These are phyloP conservation scores for Globisporangium barbulae DNA, from an alignment of 352 stramenopile genomes.

Conservation along the genomic window DNA sequence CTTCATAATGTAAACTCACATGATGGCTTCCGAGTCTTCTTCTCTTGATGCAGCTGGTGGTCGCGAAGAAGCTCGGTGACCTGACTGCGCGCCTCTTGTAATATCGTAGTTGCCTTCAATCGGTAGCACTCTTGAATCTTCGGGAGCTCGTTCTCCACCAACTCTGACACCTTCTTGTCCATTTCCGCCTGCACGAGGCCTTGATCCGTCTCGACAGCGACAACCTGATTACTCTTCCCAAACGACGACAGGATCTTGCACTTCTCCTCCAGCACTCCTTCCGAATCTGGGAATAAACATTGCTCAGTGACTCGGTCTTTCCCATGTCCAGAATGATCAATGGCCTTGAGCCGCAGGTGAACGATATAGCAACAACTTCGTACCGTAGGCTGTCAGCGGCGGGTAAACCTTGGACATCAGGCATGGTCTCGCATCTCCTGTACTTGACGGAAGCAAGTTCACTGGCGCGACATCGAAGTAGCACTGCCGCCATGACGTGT, in stretches of 20 bases:
- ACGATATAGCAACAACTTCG: constrained; percentile 7
- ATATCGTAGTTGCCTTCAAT: constrained; percentile 43
- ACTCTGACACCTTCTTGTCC: constrained; percentile 34
- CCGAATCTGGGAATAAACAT: constrained; percentile 30
- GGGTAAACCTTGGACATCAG: constrained; percentile 30
- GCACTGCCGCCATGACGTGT: constrained; percentile 41
- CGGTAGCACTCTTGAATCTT: constrained; percentile 47
- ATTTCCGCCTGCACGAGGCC: constrained; percentile 38
- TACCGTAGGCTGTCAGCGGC: constrained; percentile 39
- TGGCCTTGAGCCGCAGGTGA: background rate
- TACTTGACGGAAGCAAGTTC: constrained; percentile 29
- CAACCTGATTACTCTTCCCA: constrained; percentile 34
- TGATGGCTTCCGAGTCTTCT: constrained; percentile 1
- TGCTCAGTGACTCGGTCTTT: background rate
- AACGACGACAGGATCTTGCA: constrained; percentile 47
- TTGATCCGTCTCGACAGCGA: constrained; percentile 17
- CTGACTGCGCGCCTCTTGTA: constrained; percentile 39
- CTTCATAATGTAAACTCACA: constrained; percentile 12
- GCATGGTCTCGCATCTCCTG: constrained; percentile 10
- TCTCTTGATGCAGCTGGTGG: constrained; percentile 13
- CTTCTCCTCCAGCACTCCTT: constrained; percentile 38
- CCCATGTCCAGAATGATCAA: background rate
- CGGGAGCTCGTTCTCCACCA: constrained; percentile 44
- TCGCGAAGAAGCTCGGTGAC: constrained; percentile 26
- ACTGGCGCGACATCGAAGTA: constrained; percentile 32